Evolutionary conservation across 2,329 filamentous ascomycete genomes (phyloP).

Genomic region (Ascochyta clinopodiicola): DNA sequence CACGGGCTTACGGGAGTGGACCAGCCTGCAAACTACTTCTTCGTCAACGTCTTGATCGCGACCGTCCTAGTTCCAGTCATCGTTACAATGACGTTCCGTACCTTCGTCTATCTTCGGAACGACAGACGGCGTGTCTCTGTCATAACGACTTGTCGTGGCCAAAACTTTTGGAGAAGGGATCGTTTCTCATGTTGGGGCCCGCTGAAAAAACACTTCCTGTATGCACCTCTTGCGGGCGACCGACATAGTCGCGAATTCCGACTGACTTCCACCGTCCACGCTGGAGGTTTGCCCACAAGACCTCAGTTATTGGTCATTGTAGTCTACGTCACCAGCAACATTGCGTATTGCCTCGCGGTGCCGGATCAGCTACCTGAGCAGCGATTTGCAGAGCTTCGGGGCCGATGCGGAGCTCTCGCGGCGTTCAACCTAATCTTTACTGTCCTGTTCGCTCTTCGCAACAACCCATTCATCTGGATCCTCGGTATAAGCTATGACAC

Average conservation of each 20-base stretch:
- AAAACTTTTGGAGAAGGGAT: constrained; percentile 23
- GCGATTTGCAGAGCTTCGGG: constrained; percentile 63
- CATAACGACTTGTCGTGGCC: constrained; percentile 11
- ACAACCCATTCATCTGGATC: constrained; percentile 74
- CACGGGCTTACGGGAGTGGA: constrained; percentile 54
- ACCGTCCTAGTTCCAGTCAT: constrained; percentile 16
- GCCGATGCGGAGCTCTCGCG: constrained; percentile 72
- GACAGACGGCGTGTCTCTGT: constrained; percentile 18
- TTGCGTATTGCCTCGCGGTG: constrained; percentile 49
- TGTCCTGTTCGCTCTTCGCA: constrained; percentile 73
- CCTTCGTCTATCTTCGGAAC: constrained; percentile 8
- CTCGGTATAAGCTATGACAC: constrained; percentile 77
- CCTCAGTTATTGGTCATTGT: constrained; percentile 51
- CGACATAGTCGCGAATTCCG: constrained; percentile 49
- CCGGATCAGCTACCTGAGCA: constrained; percentile 75
- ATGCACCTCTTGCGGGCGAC: constrained; percentile 49
- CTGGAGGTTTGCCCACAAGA: constrained; percentile 50
- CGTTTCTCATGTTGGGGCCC: constrained; percentile 23
- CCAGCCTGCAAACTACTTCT: constrained; percentile 52
- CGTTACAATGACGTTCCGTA: constrained; percentile 14
- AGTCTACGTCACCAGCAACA: constrained; percentile 49
- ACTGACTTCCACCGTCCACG: constrained; percentile 48
- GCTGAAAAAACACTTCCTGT: constrained; percentile 50
- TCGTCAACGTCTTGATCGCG: constrained; percentile 20
- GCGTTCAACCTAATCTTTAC: constrained; percentile 78